These are phyloP conservation scores for Fusarium tanahbumbuense DNA, from an alignment of 2,329 filamentous ascomycete species.

Conservation along the genomic window DNA sequence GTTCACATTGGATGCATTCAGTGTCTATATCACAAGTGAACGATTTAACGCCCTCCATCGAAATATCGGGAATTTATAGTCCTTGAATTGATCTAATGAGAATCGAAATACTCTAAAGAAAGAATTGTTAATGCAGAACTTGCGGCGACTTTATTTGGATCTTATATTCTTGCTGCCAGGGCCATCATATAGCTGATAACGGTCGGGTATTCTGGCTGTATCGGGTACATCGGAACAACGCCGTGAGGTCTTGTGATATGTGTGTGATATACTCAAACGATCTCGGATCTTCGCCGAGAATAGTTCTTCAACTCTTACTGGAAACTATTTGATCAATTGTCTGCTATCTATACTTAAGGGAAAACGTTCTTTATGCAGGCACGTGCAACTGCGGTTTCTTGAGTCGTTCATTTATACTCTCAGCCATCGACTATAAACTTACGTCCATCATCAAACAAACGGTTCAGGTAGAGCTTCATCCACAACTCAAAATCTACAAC, in stretches of 20 bases:
- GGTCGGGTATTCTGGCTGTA: constrained; percentile 15
- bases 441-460: background rate
- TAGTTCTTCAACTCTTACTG: too few relatives aligned
- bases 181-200: background rate
- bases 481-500: background rate
- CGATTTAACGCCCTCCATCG: background rate
- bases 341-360: background rate
- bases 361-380: background rate
- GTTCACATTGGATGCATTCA: background rate
- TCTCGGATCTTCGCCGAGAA: constrained; percentile 15
- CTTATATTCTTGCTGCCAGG: background rate
- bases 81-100: too few relatives aligned
- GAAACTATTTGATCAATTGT: background rate
- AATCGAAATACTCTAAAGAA: background rate
- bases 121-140: background rate
- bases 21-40: background rate
- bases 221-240: constrained; percentile 21
- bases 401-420: background rate
- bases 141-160: background rate
- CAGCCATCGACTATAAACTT: background rate
- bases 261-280: background rate
- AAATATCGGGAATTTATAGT: too few relatives aligned
- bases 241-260: background rate
- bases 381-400: background rate
- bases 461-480: background rate